phyloP scores from a whole-genome alignment of 106 monocot species.

The Allium fistulosum region DNA sequence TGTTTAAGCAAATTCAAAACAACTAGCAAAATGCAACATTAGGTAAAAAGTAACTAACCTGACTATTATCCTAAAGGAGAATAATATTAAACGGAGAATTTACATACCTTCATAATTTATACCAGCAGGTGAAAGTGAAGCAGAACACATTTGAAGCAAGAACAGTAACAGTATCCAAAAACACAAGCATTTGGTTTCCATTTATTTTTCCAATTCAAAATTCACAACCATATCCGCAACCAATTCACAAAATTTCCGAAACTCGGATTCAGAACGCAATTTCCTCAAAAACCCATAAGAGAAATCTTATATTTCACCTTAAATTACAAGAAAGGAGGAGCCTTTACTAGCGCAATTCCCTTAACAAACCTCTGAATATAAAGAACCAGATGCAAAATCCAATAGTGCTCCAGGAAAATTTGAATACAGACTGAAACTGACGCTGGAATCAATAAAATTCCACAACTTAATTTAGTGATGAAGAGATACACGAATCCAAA shows the following conservation, averaged over 20 bases:
- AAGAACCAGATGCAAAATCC: conserved; percentile 32
- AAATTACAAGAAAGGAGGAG: conserved; percentile 13
- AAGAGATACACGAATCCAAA: not conserved
- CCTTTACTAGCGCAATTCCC: conserved; percentile 3
- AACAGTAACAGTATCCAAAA: conserved; percentile 21
- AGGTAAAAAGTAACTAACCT: not conserved
- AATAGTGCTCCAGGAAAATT: conserved; percentile 4
- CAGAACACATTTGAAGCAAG: conserved; percentile 23
- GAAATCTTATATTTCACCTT: not conserved
- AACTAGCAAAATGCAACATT: not conserved
- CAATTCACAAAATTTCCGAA: not conserved
- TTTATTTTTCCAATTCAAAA: not conserved
- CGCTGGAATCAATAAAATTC: not conserved
- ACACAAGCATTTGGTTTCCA: conserved; percentile 15
- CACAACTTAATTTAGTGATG: not conserved
- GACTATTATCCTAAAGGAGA: not conserved
- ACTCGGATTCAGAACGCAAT: not conserved
- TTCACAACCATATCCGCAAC: not conserved
- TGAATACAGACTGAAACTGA: not conserved
- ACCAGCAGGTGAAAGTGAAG: conserved; percentile 85
- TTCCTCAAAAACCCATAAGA: conserved; percentile 3
- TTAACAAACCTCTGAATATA: conserved; percentile 11
- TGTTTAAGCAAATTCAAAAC: conserved; percentile 1
- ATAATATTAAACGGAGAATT: not conserved
- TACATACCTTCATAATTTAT: conserved; percentile 93